Base-by-base conservation (phyloP, 768 basidiomycete species). In the Suillus sp. region DNA sequence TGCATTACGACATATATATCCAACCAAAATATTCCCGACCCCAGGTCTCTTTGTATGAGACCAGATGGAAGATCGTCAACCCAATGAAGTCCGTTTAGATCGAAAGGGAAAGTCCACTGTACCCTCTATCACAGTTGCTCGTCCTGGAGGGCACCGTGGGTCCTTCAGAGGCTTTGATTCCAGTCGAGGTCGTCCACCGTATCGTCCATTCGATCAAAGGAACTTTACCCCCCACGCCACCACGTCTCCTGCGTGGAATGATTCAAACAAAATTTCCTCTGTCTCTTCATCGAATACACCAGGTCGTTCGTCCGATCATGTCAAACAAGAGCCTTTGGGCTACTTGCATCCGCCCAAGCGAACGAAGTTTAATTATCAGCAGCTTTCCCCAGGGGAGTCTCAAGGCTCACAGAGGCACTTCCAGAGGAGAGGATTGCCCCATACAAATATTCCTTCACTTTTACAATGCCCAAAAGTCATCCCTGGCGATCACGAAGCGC, bases 51-150 rank as follows among this genome's bases (percentile, higher is more conserved):
- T 8, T 50, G 48, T 27, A 50, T n/a, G 50, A 32, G 18, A 20
- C 4, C 30, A 34, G 32, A 69, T 72, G 71, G 80, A 81, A 64
- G 79, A 80, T 64, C 64, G 65, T 1, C 80, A 81, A 58, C 78
- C 78, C 22, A 80, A 80, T 64, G 78, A 80, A 64, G 62, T 71
- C 6, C 77, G 77, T 53, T 68, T 74, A 60, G 61, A 71, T 32
- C 74, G 75, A 45, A 79, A 79, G 61, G 78, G 79, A 0, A 68
- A 59, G 8, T 50, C 70, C 0, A 25, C 42, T 18, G 60, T 79
- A 3, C 79, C 78, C 4, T 67, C 61, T 18, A 72, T 79, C 27
- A 40, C 27, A 57, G 56, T 57, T 42, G 10, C 34, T 43, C 56
- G 64, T 64, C 47, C 27, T 42, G 45, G 64, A 53, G 51, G 56